phyloP scores from a whole-genome alignment of 768 basidiomycete species.

The Naganishia vishniacii region DNA sequence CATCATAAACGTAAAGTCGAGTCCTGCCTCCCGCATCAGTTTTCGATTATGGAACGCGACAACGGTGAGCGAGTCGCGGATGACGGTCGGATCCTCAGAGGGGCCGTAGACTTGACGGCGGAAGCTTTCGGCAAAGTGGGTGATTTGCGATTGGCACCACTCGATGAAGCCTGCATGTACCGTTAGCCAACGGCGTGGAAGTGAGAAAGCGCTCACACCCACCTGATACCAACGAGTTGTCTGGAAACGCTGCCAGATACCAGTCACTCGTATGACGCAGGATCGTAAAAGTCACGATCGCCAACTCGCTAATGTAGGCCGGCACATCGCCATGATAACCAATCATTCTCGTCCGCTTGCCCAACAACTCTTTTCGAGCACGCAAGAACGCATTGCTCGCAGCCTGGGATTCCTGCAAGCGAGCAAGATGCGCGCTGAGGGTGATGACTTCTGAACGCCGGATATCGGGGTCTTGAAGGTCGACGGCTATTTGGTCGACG shows the following conservation, averaged over 20 bases:
- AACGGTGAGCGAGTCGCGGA: conserved; percentile 72
- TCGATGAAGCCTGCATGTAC: conserved; percentile 70
- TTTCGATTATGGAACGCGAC: conserved; percentile 76
- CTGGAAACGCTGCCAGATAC: conserved; percentile 92
- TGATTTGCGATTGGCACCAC: conserved; percentile 84
- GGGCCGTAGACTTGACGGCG: conserved; percentile 83
- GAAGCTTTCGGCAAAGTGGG: conserved; percentile 76
- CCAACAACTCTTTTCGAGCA: conserved; percentile 69
- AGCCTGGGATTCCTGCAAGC: conserved; percentile 67
- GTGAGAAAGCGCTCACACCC: conserved; percentile 38
- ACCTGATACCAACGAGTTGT: conserved; percentile 91
- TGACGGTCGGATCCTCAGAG: conserved; percentile 63
- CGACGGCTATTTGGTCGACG: conserved; percentile 63
- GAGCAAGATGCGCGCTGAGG: conserved; percentile 66
- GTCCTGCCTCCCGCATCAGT: conserved; percentile 84
- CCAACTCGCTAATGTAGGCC: conserved; percentile 77
- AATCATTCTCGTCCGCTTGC: conserved; percentile 74
- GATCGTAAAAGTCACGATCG: conserved; percentile 83
- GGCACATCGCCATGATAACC: conserved; percentile 81
- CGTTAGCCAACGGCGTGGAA: neutral
- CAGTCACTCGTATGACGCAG: conserved; percentile 97
- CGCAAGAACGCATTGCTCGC: conserved; percentile 77
- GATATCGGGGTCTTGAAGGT: conserved; percentile 68
- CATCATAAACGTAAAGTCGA: conserved; percentile 91
- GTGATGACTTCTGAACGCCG: conserved; percentile 68